Evolutionary conservation across 2,329 filamentous ascomycete genomes (phyloP).

Genomic region (Colletotrichum siamense): DNA sequence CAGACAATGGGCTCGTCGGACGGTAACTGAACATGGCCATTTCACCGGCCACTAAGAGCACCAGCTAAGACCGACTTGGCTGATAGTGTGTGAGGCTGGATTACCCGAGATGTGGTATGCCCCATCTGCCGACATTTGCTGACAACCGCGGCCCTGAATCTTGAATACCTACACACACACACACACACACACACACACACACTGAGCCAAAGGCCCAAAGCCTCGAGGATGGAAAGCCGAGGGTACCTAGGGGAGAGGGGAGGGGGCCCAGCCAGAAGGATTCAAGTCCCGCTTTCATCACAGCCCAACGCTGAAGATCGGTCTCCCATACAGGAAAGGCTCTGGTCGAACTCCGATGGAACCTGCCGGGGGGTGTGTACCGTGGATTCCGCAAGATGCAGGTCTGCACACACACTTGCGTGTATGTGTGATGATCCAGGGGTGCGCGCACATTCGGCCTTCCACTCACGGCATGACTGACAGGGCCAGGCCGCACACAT

Average conservation of each 20-base stretch:
- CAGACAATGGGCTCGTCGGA: background rate
- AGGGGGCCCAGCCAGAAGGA: background rate
- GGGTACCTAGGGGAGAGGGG: background rate
- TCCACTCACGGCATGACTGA: background rate
- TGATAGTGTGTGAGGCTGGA: background rate
- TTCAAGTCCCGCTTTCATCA: background rate
- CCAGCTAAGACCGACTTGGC: background rate
- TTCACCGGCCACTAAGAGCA: slow-evolving; percentile 4
- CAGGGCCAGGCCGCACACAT: background rate
- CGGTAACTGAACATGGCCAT: background rate
- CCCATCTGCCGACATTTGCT: slow-evolving; percentile 16
- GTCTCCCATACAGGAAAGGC: background rate
- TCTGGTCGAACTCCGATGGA: background rate
- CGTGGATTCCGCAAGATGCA: background rate
- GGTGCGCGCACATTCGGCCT: background rate
- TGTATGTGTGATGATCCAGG: background rate
- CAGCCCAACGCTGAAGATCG: background rate
- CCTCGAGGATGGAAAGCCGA: background rate
- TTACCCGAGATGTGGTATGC: slow-evolving; percentile 5
- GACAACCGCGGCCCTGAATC: background rate
- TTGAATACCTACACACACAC: background rate
- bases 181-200: background rate
- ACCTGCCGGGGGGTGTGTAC: background rate
- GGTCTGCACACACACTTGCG: background rate
- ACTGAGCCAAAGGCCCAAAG: background rate